These are phyloP conservation scores for Fusarium mexicanum DNA, from an alignment of 2,329 filamentous ascomycete species.

Conservation along the genomic window DNA sequence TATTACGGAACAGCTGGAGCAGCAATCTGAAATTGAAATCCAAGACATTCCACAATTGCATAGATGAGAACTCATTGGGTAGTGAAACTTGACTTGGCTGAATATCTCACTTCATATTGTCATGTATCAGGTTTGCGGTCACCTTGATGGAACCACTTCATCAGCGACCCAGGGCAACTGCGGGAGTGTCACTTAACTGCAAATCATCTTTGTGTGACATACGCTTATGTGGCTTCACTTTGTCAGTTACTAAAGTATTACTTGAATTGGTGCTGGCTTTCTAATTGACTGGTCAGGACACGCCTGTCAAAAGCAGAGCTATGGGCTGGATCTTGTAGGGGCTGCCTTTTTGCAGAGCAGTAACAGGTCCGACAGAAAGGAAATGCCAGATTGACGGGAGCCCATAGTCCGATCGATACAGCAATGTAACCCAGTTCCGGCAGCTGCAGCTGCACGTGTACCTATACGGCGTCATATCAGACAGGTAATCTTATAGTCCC, in stretches of 20 bases:
- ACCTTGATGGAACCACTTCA: conserved; percentile 4
- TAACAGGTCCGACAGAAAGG: conserved; percentile 5
- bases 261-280: background rate
- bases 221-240: background rate
- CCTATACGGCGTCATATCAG: background rate
- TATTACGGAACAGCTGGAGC: conserved; percentile 1
- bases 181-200: conserved; percentile 15
- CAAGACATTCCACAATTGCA: background rate
- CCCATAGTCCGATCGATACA: conserved; percentile 9
- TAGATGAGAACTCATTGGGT: background rate
- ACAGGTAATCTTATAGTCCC: background rate
- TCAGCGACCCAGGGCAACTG: conserved; percentile 11
- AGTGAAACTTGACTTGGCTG: background rate
- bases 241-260: background rate
- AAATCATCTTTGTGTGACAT: background rate
- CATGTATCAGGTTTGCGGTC: conserved; percentile 14
- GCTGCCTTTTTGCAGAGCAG: background rate
- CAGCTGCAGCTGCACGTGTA: conserved; percentile 4
- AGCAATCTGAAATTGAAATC: background rate
- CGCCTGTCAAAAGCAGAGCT: conserved; percentile 10
- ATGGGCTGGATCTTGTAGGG: conserved; percentile 24
- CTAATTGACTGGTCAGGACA: conserved; percentile 2
- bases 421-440: background rate
- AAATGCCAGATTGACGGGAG: conserved; percentile 16
- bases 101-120: conserved; percentile 24